Evolutionary conservation across 2,329 filamentous ascomycete genomes (phyloP).

Genomic region (Alternaria ethzedia): DNA sequence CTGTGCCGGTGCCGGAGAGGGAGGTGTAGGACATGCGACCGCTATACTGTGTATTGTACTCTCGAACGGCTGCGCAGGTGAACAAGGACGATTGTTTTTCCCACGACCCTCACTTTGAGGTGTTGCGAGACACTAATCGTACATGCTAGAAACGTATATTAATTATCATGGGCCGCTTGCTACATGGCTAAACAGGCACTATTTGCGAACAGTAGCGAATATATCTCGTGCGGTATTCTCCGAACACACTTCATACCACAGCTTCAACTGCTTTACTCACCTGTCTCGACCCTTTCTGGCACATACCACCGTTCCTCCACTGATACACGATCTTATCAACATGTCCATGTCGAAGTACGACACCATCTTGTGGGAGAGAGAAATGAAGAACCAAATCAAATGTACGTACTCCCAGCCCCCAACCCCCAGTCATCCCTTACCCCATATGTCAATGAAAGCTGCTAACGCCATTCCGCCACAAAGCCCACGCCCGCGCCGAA

Average conservation of each 20-base stretch:
- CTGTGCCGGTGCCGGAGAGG: no score
- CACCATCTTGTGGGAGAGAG: neutral
- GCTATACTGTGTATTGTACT: no score
- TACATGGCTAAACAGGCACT: neutral
- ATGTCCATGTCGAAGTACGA: neutral
- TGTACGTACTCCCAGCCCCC: neutral
- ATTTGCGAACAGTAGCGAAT: neutral
- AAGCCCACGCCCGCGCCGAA: neutral
- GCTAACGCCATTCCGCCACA: neutral
- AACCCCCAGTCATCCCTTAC: neutral
- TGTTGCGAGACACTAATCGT: neutral
- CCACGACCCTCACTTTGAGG: neutral
- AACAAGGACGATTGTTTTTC: no score
- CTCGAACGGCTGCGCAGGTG: no score
- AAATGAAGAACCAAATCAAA: neutral
- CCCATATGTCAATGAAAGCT: neutral
- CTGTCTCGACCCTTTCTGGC: neutral
- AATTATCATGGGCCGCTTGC: fast-evolving
- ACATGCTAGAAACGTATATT: neutral
- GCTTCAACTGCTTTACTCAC: neutral
- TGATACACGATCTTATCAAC: neutral
- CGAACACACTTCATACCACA: fast-evolving
- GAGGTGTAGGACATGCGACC: no score
- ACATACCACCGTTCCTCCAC: neutral
- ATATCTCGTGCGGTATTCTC: neutral